Evolutionary conservation across 2,329 filamentous ascomycete genomes (phyloP), one percentile per base, ranked within the genome.

Genomic region (Cordyceps fumosorosea): DNA sequence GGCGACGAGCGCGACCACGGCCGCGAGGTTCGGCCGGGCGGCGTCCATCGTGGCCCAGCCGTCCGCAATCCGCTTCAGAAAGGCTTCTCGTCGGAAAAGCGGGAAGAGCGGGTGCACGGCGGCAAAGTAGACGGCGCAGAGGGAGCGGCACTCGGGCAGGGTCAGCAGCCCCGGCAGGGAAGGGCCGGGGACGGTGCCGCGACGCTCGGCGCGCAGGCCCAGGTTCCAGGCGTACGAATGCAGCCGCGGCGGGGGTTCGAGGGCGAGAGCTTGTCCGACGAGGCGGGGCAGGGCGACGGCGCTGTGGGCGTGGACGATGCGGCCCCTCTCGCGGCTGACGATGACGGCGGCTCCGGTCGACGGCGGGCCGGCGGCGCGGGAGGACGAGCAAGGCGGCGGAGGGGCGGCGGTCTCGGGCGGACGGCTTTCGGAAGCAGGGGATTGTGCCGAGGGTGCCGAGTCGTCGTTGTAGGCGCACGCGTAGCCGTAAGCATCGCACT

Each of bases 141-240:
- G 62, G 10, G 54, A 26, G 18, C 34, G 50, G 32, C 64, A 66
- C 22, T 65, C 65, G n/a, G 63, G 32, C 16, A 60, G 60, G 1
- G 55, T 45, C 3, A 64, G 12, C 22, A 52, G 53, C 18, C 61
- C 20, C 3, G 61, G 29, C 29, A 66, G 50, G 2, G 61, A 47
- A 20, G 57, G 34, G 11, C 18, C 16, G 59, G 24, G 1, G 57
- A 11, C 24, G 56, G 24, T 0, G 59, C 47, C 8, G 47, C 34
- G 12, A 59, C 61, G 11, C 51, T 66, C 64, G 3, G 58, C 58
- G 10, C 65, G 60, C n/a, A 64, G 57, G 45, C 65, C 65, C 11
- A 65, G 64, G 45, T 66, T 66, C 65, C 65, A 66, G 5, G 64
- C 65, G 58, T 64, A 66, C 7, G 65, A 65, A 48, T 66, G 65